Conservation (phyloP, 2,329 filamentous ascomycete species). For the Alternaria alternata region DNA sequence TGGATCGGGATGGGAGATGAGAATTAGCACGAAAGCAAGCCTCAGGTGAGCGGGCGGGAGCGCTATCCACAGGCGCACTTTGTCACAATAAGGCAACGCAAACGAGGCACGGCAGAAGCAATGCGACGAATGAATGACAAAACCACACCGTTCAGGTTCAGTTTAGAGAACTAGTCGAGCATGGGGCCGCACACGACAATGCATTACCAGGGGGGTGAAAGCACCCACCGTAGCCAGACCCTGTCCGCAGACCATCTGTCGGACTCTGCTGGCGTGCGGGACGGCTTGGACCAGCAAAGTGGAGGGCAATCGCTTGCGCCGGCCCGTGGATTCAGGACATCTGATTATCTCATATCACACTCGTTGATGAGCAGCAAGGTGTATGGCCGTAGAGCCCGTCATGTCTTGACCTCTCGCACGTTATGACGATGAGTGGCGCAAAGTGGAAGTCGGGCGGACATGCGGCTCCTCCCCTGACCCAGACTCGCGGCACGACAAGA, state of each 20-base stretch:
- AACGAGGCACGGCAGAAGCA: conserved; percentile 53
- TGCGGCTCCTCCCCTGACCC: conserved; percentile 50
- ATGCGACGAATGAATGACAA: conserved; percentile 47
- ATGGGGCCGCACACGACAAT: conserved; percentile 47
- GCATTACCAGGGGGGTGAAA: conserved; percentile 41
- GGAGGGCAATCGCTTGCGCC: conserved; percentile 49
- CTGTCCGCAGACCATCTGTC: conserved; percentile 44
- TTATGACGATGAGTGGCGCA: conserved; percentile 13
- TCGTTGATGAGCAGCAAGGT: conserved; percentile 22
- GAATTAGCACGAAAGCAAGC: conserved; percentile 44
- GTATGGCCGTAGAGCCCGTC: conserved; percentile 10
- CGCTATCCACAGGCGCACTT: conserved; percentile 49
- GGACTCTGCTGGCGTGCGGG: conserved; percentile 50
- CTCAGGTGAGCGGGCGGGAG: conserved; percentile 48
- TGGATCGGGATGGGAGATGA: conserved; percentile 52
- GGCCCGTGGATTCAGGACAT: conserved; percentile 35
- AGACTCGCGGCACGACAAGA: conserved; percentile 42
- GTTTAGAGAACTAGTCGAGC: conserved; percentile 40
- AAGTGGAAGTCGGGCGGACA: conserved; percentile 20
- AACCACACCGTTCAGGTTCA: conserved; percentile 48
- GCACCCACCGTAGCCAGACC: conserved; percentile 46
- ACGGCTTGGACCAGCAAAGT: conserved; percentile 51
- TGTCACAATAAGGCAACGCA: conserved; percentile 49
- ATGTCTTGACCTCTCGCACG: conserved; percentile 6
- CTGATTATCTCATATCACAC: conserved; percentile 18